Evolutionary conservation across 2,329 filamentous ascomycete genomes (phyloP), one percentile per base, ranked within the genome.

Genomic region (Tolypocladium sp.): DNA sequence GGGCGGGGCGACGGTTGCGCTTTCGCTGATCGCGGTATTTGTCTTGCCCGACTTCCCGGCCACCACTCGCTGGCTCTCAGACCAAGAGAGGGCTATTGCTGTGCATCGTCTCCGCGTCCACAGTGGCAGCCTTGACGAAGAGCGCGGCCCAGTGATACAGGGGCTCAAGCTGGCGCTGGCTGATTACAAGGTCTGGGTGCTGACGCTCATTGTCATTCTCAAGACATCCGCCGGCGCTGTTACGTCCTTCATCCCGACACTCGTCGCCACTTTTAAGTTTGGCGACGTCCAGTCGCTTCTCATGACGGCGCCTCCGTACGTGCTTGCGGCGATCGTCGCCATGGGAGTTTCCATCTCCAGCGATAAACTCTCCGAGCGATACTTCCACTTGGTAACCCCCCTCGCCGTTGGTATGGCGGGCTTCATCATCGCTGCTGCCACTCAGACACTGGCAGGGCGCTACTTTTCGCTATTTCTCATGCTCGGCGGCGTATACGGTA

Each of bases 31-130:
- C 10, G 63, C 61, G 4, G 62, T 64, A 33, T 64, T 64, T 52
- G 60, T 66, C 37, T 58, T 69, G 17, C 67, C 66, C 8, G 63
- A 66, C 33, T 78, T 40, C 71, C 79, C 67, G 2, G 75, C 76
- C 42, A 79, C 79, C 2, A 68, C 76, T 5, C 67, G 70, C 4
- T 67, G 66, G 25, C 68, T 81, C 46, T 20, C 46, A 4, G 25
- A 30, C 46, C 46, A 68, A 64, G 4, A 78, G 37, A 62, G 46
- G 35, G 59, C 61, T 25, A 52, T 62, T 7, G 61, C 61, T 20
- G 55, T 60, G 25, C 59, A 62, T 20, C 51, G 58, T 35, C 49
- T 61, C 15, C 55, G 53, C 12, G 51, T 59, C 2, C 55, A 60
- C 30, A 62, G 59, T 55, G 61, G 61, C 27, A 57, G 27, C 15